Evolutionary conservation across 495 filamentous ascomycete species (phyloP).

Genomic region (Penicillium dipodomyicola): DNA sequence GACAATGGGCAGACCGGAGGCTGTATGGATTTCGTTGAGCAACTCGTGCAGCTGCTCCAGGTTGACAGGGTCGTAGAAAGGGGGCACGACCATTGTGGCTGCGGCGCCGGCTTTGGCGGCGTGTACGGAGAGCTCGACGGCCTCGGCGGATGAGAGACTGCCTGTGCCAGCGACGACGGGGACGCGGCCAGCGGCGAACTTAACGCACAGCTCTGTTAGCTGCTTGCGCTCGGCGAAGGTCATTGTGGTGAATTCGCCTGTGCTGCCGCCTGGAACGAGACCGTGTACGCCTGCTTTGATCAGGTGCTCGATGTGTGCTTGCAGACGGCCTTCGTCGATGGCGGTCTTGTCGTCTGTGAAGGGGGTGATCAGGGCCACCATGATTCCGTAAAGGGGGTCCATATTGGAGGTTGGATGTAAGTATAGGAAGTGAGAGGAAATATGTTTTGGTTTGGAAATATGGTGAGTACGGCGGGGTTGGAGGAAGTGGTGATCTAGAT

Average conservation of each 20-base stretch:
- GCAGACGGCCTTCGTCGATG: conserved; percentile 33
- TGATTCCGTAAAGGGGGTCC: conserved; percentile 30
- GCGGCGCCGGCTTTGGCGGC: conserved; percentile 32
- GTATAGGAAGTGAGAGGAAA: not conserved
- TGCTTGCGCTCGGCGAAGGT: conserved; percentile 36
- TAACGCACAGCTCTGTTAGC: conserved; percentile 37
- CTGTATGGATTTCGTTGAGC: conserved; percentile 28
- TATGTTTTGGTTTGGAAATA: not conserved
- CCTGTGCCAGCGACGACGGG: conserved; percentile 38
- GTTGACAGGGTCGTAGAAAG: conserved; percentile 39
- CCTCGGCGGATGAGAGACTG: conserved; percentile 27
- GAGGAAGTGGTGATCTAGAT: conserved; percentile 11
- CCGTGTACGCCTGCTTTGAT: conserved; percentile 37
- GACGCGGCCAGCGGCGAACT: conserved; percentile 35
- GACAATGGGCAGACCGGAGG: conserved; percentile 31
- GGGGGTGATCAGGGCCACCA: conserved; percentile 41
- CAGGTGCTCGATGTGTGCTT: conserved; percentile 39
- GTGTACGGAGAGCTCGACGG: conserved; percentile 36
- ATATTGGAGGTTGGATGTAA: conserved; percentile 14
- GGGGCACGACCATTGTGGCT: conserved; percentile 40
- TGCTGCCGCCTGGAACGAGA: conserved; percentile 41
- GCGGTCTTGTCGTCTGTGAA: conserved; percentile 35
- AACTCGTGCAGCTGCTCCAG: conserved; percentile 32
- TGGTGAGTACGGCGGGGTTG: not conserved
- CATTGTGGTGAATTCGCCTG: conserved; percentile 40